Percentiles rank a stretch among this genome's conserved stretches.
phyloP scores from a whole-genome alignment of 371 early-diverging fungal genomes.

The Mortierella sp. region DNA sequence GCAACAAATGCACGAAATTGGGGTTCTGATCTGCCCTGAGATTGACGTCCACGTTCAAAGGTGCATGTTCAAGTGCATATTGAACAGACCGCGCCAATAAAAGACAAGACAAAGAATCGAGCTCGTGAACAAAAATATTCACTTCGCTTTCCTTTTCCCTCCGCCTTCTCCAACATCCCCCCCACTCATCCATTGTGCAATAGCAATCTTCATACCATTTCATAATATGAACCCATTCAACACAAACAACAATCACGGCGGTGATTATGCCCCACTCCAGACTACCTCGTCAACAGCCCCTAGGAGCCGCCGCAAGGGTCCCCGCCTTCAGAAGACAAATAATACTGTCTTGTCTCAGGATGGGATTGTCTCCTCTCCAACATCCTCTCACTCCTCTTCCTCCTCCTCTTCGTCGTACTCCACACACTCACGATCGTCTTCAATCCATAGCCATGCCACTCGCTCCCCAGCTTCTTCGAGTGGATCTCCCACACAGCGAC shows the following conservation, averaged over 20 bases:
- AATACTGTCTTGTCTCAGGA: neutral
- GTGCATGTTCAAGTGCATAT: constrained; percentile 1
- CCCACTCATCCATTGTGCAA: neutral
- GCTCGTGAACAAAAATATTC: neutral
- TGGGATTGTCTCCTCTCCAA: neutral
- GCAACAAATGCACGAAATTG: too few relatives aligned
- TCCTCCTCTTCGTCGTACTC: neutral
- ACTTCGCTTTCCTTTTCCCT: neutral
- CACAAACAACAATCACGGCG: neutral
- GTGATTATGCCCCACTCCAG: neutral
- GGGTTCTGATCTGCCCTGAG: neutral
- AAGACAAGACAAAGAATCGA: too few relatives aligned
- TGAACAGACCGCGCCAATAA: neutral
- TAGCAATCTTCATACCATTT: neutral
- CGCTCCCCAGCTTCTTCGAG: neutral
- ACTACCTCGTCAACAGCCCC: neutral
- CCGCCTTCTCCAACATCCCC: neutral
- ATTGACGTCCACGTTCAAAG: neutral
- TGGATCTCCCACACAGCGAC: neutral
- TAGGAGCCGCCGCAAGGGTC: neutral
- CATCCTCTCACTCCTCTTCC: neutral
- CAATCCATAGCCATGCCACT: neutral
- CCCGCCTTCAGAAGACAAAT: neutral
- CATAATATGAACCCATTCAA: neutral
- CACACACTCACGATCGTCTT: constrained; percentile 15